phyloP scores from a whole-genome alignment of 2,329 filamentous ascomycete genomes.

The Meredithiella fracta region DNA sequence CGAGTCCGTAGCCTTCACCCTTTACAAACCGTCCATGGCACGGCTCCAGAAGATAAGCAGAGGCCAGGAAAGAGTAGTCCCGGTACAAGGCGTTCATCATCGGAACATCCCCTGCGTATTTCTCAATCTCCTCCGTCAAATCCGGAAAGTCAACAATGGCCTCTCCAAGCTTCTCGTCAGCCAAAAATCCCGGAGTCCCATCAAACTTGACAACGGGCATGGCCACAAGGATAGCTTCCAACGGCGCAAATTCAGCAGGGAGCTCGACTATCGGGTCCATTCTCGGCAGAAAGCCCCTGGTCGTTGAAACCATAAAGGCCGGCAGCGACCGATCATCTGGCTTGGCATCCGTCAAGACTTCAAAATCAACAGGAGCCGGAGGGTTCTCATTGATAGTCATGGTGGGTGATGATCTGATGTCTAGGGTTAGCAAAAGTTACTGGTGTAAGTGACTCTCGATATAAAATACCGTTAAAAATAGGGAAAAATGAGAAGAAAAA shows the following conservation, averaged over 20 bases:
- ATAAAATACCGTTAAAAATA: no score
- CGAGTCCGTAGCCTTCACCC: constrained; percentile 63
- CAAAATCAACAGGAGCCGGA: constrained; percentile 28
- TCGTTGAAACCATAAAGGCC: constrained; percentile 65
- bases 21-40: constrained; percentile 61
- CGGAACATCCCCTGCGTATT: constrained; percentile 55
- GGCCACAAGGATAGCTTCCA: constrained; percentile 55
- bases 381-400: constrained; percentile 11
- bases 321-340: constrained; percentile 47
- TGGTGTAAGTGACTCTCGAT: no score
- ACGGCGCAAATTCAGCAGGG: constrained; percentile 53
- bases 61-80: constrained; percentile 83
- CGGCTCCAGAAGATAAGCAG: constrained; percentile 78
- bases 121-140: constrained; percentile 55
- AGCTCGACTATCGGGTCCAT: constrained; percentile 45
- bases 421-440: no score
- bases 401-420: not conserved
- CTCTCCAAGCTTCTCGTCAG: constrained; percentile 54
- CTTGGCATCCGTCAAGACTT: constrained; percentile 45
- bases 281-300: constrained; percentile 58
- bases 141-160: constrained; percentile 63
- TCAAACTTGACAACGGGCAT: constrained; percentile 65
- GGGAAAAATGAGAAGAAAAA: no score
- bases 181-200: constrained; percentile 63
- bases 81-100: constrained; percentile 75